Base-by-base conservation (phyloP, 345 rosid genomes). In the Syzygium jambos region DNA sequence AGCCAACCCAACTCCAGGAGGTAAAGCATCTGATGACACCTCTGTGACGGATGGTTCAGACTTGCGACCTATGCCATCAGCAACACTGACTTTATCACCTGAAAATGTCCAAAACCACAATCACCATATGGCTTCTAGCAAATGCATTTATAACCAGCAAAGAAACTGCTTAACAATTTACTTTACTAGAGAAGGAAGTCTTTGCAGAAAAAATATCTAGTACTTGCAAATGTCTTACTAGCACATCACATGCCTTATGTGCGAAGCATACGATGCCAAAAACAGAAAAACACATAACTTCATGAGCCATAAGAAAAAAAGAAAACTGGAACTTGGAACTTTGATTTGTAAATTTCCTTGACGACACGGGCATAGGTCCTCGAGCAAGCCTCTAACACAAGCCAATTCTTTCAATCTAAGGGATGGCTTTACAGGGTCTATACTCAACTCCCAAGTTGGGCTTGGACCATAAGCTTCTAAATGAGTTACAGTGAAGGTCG, bases 1-100 rank as follows among this genome's bases (percentile, higher is more conserved):
- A 15, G 90, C 86, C 83, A 87, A 85, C 68, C 87, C 93, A 85
- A 91, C 86, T 90, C 85, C 91, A 4, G 91, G 88, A 23, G 88
- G 52, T 86, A 91, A 52, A 30, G 90, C 38, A 88, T 86, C 91
- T n/a, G 91, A 87, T 46, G 88, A 89, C 59, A 89, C 89, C 78
- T 90, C 92, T 1, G 85, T 68, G 30, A 89, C 5, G 16, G 88
- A 77, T 55, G 87, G 52, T 56, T 87, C 88, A 38, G 85, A 53
- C 63, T 86, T 77, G 87, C 86, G 49, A 63, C 27, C 30, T 83
- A 7, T 86, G 84, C 78, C 25, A 41, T 52, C 87, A 30, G 87
- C 55, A 41, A 55, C 77, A 86, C 51, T 86, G 29, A 38, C 55
- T 57, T 85, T 89, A 73, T 89, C 89, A 34, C 87, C 90, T 89